Evolutionary conservation across 2,329 filamentous ascomycete genomes (phyloP), one percentile per base, ranked within the genome.

Genomic region (Xylariaceae sp.): DNA sequence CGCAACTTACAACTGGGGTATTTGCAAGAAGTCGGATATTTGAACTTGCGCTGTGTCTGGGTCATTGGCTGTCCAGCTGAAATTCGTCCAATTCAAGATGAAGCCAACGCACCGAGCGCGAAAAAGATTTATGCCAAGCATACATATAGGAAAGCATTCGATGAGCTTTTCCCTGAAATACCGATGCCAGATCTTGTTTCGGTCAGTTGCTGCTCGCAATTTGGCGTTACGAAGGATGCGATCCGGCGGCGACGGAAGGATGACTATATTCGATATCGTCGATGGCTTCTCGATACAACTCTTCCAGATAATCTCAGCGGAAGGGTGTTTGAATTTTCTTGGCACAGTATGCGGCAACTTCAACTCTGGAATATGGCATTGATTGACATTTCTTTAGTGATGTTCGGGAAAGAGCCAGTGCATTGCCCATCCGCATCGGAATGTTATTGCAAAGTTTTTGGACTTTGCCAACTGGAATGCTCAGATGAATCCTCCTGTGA

Each of bases 381-480:
- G 4, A 38, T 21, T 27, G 11, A 7, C 16, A 69, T 75, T 55
- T 71, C 71, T 58, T 74, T 70, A 79, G 76, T 82, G 50, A 77
- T 82, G 10, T 82, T 82, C 54, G 77, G 77, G 42, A 76, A 78
- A 52, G 64, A 73, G 20, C 60, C 73, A 6, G 72, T 84, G 1
- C 73, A 83, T 54, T 87, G 83, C 53, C 83, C 83, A 0, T 67
- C 69, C 16, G 79, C 79, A 1, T 64, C 70, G 37, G 74, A 78
- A 7, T 86, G 83, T 59, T 86, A 86, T 61, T 86, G 83, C 64
- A 77, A 82, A 33, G 72, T 80, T 14, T 87, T 82, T 55, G 82
- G 82, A 0, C 55, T 83, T 21, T 87, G 83, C 61, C 58, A 67
- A 39, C 44, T 71, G 33, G 54, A 64, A 11, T 73, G 70, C 56